Evolutionary conservation across 129 eudicot species (phyloP).

Genomic region (Artemisia annua): DNA sequence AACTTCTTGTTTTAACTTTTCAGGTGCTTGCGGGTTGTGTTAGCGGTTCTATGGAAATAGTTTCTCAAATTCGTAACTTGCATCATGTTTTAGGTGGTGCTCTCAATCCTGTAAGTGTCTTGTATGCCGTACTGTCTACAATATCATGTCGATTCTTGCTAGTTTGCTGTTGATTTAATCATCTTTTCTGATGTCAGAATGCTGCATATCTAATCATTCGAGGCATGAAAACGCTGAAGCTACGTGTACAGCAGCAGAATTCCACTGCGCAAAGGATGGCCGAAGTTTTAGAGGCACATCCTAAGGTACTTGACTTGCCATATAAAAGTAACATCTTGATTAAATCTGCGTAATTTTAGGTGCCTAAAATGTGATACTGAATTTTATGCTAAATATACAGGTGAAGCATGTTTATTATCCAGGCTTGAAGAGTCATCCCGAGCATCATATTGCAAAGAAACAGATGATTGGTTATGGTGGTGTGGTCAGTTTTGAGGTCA

Average conservation of each 20-base stretch:
- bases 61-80: conserved; percentile 69
- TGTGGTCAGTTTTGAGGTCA: conserved; percentile 93
- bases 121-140: background rate
- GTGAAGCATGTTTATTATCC: conserved; percentile 94
- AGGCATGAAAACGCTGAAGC: conserved; percentile 93
- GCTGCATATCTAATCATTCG: conserved; percentile 81
- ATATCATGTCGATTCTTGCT: background rate
- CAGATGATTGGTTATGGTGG: conserved; percentile 98
- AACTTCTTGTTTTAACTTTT: conserved; percentile 3
- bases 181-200: conserved; percentile 43
- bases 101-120: conserved; percentile 75
- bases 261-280: conserved; percentile 90
- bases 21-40: conserved; percentile 90
- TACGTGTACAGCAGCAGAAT: conserved; percentile 95
- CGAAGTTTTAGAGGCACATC: conserved; percentile 97
- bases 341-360: background rate
- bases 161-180: background rate
- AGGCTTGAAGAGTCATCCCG: conserved; percentile 88
- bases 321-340: conserved; percentile 1
- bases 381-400: conserved; percentile 35
- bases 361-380: background rate
- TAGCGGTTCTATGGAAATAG: conserved; percentile 70
- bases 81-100: conserved; percentile 91
- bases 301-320: conserved; percentile 59
- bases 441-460: conserved; percentile 72